phyloP scores from a whole-genome alignment of 768 basidiomycete genomes.

The Russula abietina region DNA sequence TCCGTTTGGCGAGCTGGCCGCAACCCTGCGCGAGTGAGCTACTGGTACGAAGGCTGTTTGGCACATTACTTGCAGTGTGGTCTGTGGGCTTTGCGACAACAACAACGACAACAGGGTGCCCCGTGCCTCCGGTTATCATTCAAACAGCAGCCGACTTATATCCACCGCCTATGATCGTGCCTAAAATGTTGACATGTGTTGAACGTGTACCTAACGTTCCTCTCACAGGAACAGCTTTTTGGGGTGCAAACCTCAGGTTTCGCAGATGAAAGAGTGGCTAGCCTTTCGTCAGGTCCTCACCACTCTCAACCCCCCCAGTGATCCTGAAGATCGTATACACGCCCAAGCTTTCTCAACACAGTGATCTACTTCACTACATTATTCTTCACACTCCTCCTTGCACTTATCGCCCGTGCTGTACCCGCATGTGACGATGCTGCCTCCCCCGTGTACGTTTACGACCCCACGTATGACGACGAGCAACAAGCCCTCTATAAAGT shows the following conservation, averaged over 20 bases:
- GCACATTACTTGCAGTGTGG: no score
- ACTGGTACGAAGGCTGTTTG: no score
- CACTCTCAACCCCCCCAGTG: background rate
- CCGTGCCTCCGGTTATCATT: no score
- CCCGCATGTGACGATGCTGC: background rate
- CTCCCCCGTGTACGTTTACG: background rate
- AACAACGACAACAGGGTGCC: no score
- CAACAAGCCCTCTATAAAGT: background rate
- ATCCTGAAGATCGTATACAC: background rate
- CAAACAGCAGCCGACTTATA: no score
- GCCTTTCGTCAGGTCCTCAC: background rate
- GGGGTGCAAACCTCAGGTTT: background rate
- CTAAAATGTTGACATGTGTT: no score
- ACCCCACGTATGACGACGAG: background rate
- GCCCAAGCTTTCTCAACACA: background rate
- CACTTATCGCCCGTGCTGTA: background rate
- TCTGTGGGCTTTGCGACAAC: no score
- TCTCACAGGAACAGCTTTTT: no score
- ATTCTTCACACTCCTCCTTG: background rate
- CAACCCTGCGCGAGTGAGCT: no score
- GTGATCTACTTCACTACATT: conserved; percentile 1
- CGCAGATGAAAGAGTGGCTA: background rate
- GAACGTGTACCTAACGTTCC: no score
- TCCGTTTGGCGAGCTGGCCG: no score
- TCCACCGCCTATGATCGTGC: no score